Conservation (phyloP, 2,329 filamentous ascomycete species). For the Cercospora zeina region DNA sequence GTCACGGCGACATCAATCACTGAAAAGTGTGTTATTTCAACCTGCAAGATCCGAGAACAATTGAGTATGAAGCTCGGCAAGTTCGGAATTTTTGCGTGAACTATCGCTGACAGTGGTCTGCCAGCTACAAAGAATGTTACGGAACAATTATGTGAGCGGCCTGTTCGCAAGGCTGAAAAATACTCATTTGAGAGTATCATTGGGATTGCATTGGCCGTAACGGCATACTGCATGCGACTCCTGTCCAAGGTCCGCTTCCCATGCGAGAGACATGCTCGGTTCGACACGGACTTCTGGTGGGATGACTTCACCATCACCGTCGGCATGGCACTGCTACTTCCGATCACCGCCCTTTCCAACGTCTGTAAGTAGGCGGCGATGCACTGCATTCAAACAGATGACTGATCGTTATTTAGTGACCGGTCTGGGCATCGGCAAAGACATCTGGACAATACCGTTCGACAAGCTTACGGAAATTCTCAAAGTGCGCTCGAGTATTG, state of each 20-base stretch:
- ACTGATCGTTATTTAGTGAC: slow-evolving; percentile 18
- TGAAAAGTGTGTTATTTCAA: slow-evolving; percentile 15
- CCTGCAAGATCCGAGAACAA: slow-evolving; percentile 22
- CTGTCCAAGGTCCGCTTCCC: slow-evolving; percentile 25
- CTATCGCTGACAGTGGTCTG: background rate
- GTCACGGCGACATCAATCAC: slow-evolving; percentile 20
- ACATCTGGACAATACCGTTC: slow-evolving; percentile 27
- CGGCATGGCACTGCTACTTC: slow-evolving; percentile 22
- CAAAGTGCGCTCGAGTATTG: slow-evolving; percentile 7
- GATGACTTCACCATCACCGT: slow-evolving; percentile 26
- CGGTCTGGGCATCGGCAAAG: slow-evolving; percentile 18
- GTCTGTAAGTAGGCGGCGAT: slow-evolving; percentile 10
- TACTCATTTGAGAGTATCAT: slow-evolving; percentile 21
- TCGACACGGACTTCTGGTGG: slow-evolving; percentile 26
- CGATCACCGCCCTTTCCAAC: slow-evolving; percentile 21
- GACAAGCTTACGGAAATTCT: slow-evolving; percentile 22
- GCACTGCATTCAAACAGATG: background rate
- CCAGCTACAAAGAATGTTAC: slow-evolving; percentile 28
- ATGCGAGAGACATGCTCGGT: slow-evolving; percentile 21
- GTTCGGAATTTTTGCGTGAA: background rate
- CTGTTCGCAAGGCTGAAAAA: slow-evolving; percentile 13
- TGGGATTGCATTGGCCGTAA: slow-evolving; percentile 11
- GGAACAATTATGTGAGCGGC: slow-evolving; percentile 21
- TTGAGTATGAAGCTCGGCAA: slow-evolving; percentile 18
- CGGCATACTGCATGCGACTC: slow-evolving; percentile 24